A percentile compares a stretch with the other conserved stretches of the same genome.
These are phyloP conservation scores for Inga leiocalycina DNA, from an alignment of 306 rosid species.

Conservation along the genomic window DNA sequence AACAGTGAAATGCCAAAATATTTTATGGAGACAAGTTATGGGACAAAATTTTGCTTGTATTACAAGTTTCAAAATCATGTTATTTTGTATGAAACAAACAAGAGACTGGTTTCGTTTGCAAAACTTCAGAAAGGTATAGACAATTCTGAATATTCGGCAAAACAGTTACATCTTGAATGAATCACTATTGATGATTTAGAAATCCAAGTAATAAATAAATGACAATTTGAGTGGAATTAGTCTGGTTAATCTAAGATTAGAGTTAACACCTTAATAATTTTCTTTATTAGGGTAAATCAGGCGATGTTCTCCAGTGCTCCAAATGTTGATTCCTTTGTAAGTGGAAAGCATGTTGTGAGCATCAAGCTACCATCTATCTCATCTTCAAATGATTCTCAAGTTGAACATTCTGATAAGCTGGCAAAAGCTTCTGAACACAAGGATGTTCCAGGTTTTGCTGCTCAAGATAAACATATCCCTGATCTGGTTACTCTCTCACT, in stretches of 20 bases:
- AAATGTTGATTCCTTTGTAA: conserved; percentile 71
- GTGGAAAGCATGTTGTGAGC: conserved; percentile 76
- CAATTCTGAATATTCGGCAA: not conserved
- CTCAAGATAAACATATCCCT: conserved; percentile 71
- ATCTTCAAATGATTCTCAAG: conserved; percentile 50
- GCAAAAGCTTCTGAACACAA: conserved; percentile 46
- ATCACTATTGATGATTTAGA: not conserved
- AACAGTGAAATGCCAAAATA: not conserved
- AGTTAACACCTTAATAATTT: conserved; percentile 5
- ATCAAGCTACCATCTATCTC: conserved; percentile 83
- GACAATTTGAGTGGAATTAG: conserved; percentile 16
- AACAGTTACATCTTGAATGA: conserved; percentile 1
- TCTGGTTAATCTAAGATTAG: conserved; percentile 15
- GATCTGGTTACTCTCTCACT: conserved; percentile 83
- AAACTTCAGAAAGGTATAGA: conserved; percentile 7
- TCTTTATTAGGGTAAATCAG: conserved; percentile 71
- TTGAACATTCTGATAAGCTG: conserved; percentile 44
- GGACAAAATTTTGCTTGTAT: conserved; percentile 16
- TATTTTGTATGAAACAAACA: conserved; percentile 5
- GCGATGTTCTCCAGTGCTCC: conserved; percentile 70
- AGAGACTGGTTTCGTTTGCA: conserved; percentile 5
- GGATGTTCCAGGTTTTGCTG: conserved; percentile 36
- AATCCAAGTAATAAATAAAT: not conserved
- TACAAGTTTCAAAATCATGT: conserved; percentile 3
- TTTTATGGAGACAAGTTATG: not conserved